Evolutionary conservation across 225 moss, liverwort and hornwort genomes (phyloP).

Genomic region (Bryum argenteum): DNA sequence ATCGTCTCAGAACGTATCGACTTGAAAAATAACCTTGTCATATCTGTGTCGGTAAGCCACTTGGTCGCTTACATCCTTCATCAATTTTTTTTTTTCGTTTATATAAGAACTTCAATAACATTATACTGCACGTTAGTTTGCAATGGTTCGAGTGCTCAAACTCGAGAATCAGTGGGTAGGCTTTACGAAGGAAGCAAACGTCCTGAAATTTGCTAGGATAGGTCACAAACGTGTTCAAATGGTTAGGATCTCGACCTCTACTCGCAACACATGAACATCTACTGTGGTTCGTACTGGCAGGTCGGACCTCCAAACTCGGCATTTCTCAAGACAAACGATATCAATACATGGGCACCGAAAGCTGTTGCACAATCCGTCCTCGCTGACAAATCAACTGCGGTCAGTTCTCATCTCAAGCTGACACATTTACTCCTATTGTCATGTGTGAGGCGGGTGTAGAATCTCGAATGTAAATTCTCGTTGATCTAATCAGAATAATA

Average conservation of each 20-base stretch:
- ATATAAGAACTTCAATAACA: background rate
- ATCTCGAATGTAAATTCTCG: background rate
- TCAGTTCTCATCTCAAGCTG: constrained; percentile 38
- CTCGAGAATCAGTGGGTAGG: background rate
- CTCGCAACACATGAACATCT: constrained; percentile 6
- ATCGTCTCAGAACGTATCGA: constrained; percentile 97
- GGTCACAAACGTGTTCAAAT: background rate
- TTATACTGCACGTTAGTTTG: background rate
- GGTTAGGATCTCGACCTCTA: constrained; percentile 3
- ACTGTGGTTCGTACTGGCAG: constrained; percentile 41
- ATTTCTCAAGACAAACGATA: constrained; percentile 69
- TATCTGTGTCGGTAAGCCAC: constrained; percentile 83
- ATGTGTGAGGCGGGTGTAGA: background rate
- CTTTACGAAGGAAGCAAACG: background rate
- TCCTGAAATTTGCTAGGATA: background rate
- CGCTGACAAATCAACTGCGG: constrained; percentile 98
- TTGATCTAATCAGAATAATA: constrained; percentile 17
- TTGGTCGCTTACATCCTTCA: constrained; percentile 3
- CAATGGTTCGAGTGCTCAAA: background rate
- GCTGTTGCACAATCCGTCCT: constrained; percentile 94
- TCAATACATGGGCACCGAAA: constrained; percentile 71
- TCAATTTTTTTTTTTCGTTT: constrained; percentile 4
- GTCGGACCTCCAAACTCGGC: constrained; percentile 84
- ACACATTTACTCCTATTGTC: background rate
- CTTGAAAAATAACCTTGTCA: constrained; percentile 78